Evolutionary conservation across 306 rosid species (phyloP).

Genomic region (Quercus bicolor): DNA sequence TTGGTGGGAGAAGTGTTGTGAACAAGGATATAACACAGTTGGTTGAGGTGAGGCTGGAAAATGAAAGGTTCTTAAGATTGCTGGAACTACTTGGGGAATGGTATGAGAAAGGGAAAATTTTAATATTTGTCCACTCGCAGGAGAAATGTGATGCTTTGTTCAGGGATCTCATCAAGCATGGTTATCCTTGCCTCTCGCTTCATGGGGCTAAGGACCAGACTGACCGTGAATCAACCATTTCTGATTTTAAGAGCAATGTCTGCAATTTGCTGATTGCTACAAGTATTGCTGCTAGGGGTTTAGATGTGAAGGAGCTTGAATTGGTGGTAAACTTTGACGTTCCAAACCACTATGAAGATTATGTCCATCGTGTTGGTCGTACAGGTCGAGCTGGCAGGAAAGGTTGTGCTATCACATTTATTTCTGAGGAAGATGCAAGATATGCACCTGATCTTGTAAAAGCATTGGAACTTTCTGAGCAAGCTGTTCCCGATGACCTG

Average conservation of each 20-base stretch:
- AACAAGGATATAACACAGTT: conserved; percentile 81
- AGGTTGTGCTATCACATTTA: conserved; percentile 89
- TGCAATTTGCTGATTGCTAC: conserved; percentile 85
- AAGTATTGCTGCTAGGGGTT: conserved; percentile 89
- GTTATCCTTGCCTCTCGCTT: conserved; percentile 84
- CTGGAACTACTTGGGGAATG: conserved; percentile 88
- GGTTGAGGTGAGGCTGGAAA: conserved; percentile 83
- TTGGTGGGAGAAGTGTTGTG: conserved; percentile 97
- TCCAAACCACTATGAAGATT: conserved; percentile 96
- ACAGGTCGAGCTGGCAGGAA: conserved; percentile 96
- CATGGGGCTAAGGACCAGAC: conserved; percentile 95
- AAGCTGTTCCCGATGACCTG: conserved; percentile 84
- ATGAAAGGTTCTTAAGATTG: conserved; percentile 76
- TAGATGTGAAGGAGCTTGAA: conserved; percentile 95
- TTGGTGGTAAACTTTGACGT: conserved; percentile 83
- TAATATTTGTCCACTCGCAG: conserved; percentile 90
- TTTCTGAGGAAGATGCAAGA: conserved; percentile 82
- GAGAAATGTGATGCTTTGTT: conserved; percentile 86
- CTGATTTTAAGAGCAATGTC: conserved; percentile 84
- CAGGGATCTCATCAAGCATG: conserved; percentile 69
- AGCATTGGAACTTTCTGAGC: conserved; percentile 91
- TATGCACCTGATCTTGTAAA: conserved; percentile 87
- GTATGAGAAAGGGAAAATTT: conserved; percentile 88
- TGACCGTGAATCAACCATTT: conserved; percentile 88
- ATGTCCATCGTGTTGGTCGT: conserved; percentile 95